phyloP scores from a whole-genome alignment of 176 grass and related monocot genomes.

The Miscanthus lutarioriparius region DNA sequence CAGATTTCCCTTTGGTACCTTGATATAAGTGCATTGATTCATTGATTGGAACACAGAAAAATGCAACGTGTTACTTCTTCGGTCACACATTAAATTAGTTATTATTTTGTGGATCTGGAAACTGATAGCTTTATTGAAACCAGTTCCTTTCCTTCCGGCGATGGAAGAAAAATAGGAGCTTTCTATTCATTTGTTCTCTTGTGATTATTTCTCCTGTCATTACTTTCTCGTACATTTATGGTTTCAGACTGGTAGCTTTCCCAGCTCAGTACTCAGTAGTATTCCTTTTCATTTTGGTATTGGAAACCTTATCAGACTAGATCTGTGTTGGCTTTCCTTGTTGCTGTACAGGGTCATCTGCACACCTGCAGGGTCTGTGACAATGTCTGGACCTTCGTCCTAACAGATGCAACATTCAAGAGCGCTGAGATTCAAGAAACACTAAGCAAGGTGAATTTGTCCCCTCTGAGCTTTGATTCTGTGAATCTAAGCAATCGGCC shows the following conservation, averaged over 20 bases:
- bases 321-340: conserved; percentile 13
- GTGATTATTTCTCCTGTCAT: neutral
- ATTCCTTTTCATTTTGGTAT: too few relatives aligned
- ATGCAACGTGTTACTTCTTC: neutral
- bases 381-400: conserved; percentile 75
- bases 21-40: neutral
- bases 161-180: neutral
- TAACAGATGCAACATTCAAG: conserved; percentile 59
- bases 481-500: neutral
- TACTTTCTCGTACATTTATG: neutral
- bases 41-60: neutral
- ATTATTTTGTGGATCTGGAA: neutral
- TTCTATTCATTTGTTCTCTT: neutral
- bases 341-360: conserved; percentile 66
- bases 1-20: neutral
- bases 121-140: neutral
- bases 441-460: conserved; percentile 53
- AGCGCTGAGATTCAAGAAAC: conserved; percentile 41
- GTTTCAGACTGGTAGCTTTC: too few relatives aligned
- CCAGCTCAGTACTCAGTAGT: too few relatives aligned
- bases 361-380: conserved; percentile 84
- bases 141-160: neutral
- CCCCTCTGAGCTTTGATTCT: neutral
- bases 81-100: neutral
- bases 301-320: too few relatives aligned